Conservation (phyloP, 805 yeast genomes). For the Ogataea salicorniae region DNA sequence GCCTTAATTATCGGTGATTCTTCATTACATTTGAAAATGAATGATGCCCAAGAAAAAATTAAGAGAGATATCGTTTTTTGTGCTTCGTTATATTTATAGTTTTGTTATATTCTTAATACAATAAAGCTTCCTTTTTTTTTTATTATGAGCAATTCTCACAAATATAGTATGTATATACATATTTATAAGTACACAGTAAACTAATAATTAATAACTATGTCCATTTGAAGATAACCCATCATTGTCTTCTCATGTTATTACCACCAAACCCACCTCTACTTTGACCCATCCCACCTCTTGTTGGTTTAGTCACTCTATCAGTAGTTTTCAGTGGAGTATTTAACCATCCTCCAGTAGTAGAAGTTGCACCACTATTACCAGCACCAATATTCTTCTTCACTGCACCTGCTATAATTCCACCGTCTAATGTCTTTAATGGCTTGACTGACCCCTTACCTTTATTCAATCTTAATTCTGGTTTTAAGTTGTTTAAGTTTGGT, state of each 20-base stretch:
- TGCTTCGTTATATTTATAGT: slow-evolving; percentile 73
- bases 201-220: not conserved
- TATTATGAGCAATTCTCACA: not conserved
- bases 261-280: no score
- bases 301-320: slow-evolving; percentile 18
- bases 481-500: slow-evolving; percentile 31
- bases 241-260: no score
- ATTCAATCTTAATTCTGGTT: slow-evolving; percentile 28
- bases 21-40: slow-evolving; percentile 82
- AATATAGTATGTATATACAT: not conserved
- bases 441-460: slow-evolving; percentile 30
- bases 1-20: slow-evolving; percentile 94
- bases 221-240: no score
- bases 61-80: slow-evolving; percentile 97
- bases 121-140: not conserved
- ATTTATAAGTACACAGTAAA: not conserved
- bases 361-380: not conserved
- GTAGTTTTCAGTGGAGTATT: slow-evolving; percentile 16
- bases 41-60: slow-evolving; percentile 87
- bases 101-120: no score
- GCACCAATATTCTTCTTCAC: not conserved
- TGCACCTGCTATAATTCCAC: slow-evolving; percentile 3
- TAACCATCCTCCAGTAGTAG: slow-evolving; percentile 5
- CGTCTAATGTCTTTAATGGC: slow-evolving; percentile 23
- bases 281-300: not conserved